Percentiles rank a stretch among this genome's conserved stretches.
phyloP scores from a whole-genome alignment of 2,329 filamentous ascomycete genomes.

The Fusarium sp. region DNA sequence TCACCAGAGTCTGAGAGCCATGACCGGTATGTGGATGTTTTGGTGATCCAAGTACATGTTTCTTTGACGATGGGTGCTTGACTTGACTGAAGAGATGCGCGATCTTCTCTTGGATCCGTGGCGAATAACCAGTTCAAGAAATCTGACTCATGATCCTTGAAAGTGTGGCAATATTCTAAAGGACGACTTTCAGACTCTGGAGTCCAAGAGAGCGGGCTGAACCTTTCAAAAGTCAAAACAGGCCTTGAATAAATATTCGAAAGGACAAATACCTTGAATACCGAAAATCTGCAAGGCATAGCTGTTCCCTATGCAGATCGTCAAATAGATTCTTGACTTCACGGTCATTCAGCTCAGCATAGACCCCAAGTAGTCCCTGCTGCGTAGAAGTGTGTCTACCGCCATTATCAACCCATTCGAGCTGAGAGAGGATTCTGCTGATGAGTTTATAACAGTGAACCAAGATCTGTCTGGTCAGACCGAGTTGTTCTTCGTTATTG shows the following conservation, averaged over 20 bases:
- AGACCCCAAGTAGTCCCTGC: background rate
- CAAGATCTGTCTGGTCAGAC: background rate
- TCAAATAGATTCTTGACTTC: background rate
- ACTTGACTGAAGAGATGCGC: background rate
- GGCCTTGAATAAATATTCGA: fast-evolving
- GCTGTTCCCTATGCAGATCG: background rate
- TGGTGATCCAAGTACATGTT: background rate
- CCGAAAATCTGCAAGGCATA: background rate
- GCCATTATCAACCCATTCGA: background rate
- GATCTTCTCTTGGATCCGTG: constrained; percentile 6
- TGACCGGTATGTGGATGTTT: background rate
- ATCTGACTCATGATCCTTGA: background rate
- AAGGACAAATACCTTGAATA: background rate
- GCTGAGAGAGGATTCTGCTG: background rate
- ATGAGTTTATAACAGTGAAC: background rate
- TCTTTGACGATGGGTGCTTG: background rate
- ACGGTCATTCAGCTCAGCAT: background rate
- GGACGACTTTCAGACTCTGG: too few species aligned
- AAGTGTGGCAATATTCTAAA: background rate
- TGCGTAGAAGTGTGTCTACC: background rate
- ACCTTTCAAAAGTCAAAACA: background rate
- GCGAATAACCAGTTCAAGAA: background rate
- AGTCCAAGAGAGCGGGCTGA: background rate
- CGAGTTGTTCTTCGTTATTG: background rate
- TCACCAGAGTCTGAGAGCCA: background rate